phyloP scores from a whole-genome alignment of 768 basidiomycete species.

The Leccinum boreale region DNA sequence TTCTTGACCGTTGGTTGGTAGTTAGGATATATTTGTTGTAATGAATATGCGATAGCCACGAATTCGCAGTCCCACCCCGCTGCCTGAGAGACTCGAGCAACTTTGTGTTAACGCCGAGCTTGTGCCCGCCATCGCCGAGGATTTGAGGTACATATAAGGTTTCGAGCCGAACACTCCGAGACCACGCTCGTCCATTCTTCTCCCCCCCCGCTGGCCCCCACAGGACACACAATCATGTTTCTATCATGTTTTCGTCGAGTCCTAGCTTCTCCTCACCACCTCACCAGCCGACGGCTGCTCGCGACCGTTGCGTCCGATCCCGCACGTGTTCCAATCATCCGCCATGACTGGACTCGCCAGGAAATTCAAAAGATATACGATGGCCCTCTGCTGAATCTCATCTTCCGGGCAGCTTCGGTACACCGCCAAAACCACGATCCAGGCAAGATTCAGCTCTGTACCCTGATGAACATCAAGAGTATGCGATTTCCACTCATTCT shows the following conservation, averaged over 20 bases:
- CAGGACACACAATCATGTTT: conserved; percentile 12
- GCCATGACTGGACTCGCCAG: conserved; percentile 68
- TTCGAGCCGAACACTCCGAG: neutral
- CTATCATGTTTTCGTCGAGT: conserved; percentile 3
- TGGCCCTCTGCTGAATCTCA: conserved; percentile 80
- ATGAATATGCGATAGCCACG: conserved; percentile 12
- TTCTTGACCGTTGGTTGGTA: conserved; percentile 22
- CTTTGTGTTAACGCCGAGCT: conserved; percentile 6
- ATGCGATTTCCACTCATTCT: conserved; percentile 34
- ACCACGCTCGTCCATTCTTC: conserved; percentile 2
- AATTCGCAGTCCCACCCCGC: neutral
- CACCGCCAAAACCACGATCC: conserved; percentile 89
- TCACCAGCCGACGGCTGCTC: conserved; percentile 43
- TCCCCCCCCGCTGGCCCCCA: neutral
- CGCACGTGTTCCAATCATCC: conserved; percentile 25
- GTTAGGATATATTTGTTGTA: conserved; percentile 32
- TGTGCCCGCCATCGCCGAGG: neutral
- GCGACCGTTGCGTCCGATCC: conserved; percentile 48
- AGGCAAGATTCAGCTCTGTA: conserved; percentile 90
- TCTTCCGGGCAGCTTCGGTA: conserved; percentile 80
- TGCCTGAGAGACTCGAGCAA: neutral
- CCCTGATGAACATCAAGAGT: conserved; percentile 99
- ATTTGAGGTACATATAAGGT: neutral
- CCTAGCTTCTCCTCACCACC: conserved; percentile 6
- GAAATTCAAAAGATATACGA: conserved; percentile 89